phyloP scores from a whole-genome alignment of 768 basidiomycete genomes.

The Tulasnella sp. region DNA sequence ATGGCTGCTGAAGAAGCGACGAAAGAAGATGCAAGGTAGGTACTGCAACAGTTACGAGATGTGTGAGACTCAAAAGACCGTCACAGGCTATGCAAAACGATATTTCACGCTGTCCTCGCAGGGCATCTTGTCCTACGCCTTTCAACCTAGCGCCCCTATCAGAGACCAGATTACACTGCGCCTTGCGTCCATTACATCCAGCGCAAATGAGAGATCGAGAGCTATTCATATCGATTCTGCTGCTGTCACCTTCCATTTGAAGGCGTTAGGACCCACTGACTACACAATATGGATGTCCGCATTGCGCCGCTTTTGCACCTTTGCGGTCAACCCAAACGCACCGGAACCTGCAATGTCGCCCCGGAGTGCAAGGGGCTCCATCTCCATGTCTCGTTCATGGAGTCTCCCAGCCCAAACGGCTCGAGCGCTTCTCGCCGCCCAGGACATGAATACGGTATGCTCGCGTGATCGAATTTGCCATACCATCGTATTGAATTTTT shows the following conservation, averaged over 20 bases:
- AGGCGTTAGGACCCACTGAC: slow-evolving; percentile 56
- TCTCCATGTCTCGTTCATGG: slow-evolving; percentile 21
- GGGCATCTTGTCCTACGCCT: slow-evolving; percentile 61
- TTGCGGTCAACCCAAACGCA: neutral
- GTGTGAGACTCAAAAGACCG: neutral
- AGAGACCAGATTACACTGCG: slow-evolving; percentile 53
- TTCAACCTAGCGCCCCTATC: slow-evolving; percentile 55
- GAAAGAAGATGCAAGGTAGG: slow-evolving; percentile 79
- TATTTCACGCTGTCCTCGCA: slow-evolving; percentile 61
- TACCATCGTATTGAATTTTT: neutral
- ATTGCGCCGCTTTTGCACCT: slow-evolving; percentile 34
- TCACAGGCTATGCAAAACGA: slow-evolving; percentile 66
- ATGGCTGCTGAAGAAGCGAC: slow-evolving; percentile 76
- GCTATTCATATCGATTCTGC: slow-evolving; percentile 58
- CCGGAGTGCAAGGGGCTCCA: slow-evolving; percentile 10
- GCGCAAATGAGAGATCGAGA: slow-evolving; percentile 57
- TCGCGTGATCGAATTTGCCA: neutral
- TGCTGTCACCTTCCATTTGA: slow-evolving; percentile 70
- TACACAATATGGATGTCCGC: slow-evolving; percentile 64
- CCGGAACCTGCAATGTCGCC: neutral
- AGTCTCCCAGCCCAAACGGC: slow-evolving; percentile 35
- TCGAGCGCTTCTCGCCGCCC: slow-evolving; percentile 41
- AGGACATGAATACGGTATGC: slow-evolving; percentile 31
- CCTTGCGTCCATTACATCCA: slow-evolving; percentile 63
- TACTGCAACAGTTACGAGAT: neutral